Base-by-base conservation (phyloP, 306 rosid species). In the Begonia fuchsioides region DNA sequence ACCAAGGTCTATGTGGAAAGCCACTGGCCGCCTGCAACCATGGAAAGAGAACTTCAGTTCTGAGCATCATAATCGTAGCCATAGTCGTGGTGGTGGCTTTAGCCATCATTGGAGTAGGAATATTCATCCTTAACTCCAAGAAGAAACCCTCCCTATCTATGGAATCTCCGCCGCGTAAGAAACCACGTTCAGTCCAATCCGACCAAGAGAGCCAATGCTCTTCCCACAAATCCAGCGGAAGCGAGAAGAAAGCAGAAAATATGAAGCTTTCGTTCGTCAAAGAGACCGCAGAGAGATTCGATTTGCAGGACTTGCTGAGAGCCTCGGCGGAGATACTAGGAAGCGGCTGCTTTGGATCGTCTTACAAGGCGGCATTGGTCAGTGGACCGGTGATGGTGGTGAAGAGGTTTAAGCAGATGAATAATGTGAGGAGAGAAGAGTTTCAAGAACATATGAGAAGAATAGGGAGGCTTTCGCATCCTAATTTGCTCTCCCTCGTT, bases 321-420 rank as follows among this genome's bases (percentile, higher is more conserved):
- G 96, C 98, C 63, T 71, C 94, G 0, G 98, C 98, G 26, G 93
- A 85, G 73, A 81, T 85, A 17, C 64, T 92, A 60, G 96, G 98
- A 10, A 79, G 86, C 57, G 96, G 98, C 9, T 61, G 49, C 53
- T 82, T 75, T 53, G 93, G 83, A 38, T 92, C 96, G 54, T 76
- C 96, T 16, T 92, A 92, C 63, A 92, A 77, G 74, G 94, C 96
- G 14, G 69, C 75, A n/a, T 16, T 92, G 62, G 0, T 11, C 47
- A 65, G 16, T 51, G 98, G 96, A 12, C 62, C 74, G 10, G 52
- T 39, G 32, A 81, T 85, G 63, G 96, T 92, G 51, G 96, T 85
- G 58, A 92, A 92, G 76, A 77, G 94, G 71, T 85, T 71, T 57
- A 79, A 77, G 77, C 87, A 82, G 53, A 82, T 92, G 96, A 92